Base-by-base conservation (phyloP, 2,329 filamentous ascomycete genomes). In the Trichoderma sp. region DNA sequence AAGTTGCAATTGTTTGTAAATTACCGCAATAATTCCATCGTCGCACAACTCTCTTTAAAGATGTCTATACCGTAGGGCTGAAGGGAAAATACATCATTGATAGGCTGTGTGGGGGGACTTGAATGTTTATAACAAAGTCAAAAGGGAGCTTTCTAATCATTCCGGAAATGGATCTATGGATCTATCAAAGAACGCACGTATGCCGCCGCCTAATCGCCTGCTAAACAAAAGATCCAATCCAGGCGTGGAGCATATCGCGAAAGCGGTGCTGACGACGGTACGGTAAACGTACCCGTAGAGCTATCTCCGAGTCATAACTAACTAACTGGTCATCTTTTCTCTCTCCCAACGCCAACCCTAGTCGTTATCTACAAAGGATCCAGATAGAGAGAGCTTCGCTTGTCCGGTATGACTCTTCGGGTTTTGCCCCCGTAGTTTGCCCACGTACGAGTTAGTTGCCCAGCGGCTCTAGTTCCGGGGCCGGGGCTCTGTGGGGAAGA, bases 221-320 rank as follows among this genome's bases (percentile, higher is more conserved):
- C n/a, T 34, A 50, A 62, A 53, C 67, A 69, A 61, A 62, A 69
- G 57, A 53, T 61, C 66, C 57, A n/a, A 34, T 43, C 55, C 13
- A 34, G 12, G 28, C 26, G 66, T 32, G 55, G 55, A 61, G 66
- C 36, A 61, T 23, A 47, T 62, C 67, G 15, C 39, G 28, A 69
- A 61, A 61, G 20, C n/a, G 53, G 65, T n/a, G 65, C 66, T 68
- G 66, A 68, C 66, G 66, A 68, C 63, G 7, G 17, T 17, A 13
- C 55, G 67, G 67, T n/a, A 69, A 20, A 36, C n/a, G 67, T 69
- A 69, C 67, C 67, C 67, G 67, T 61, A 12, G 5, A 50, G 15
- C 20, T 30, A 4, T 23, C 11, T 4, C 17, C 20, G 39, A 53
- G 57, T 50, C 67, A 69, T 53, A n/a, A 34, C 17, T 23, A 43